Percentiles rank a stretch among this genome's conserved stretches.
Conservation (phyloP, 106 monocot genomes). For the Cymbidium sinense region DNA sequence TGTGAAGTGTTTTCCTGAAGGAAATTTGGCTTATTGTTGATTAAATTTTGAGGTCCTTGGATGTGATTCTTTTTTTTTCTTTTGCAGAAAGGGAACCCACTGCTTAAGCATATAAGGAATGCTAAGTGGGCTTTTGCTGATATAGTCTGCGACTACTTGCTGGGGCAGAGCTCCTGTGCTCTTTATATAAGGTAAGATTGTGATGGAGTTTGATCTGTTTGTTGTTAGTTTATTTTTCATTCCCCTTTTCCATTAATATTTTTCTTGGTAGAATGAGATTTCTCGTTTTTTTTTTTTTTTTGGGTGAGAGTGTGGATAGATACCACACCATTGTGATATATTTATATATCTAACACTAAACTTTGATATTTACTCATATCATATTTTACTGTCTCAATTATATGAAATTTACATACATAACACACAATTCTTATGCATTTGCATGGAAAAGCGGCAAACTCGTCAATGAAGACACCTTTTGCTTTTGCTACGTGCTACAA, state of each 20-base stretch:
- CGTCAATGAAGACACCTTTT: no score
- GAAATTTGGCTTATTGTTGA: background rate
- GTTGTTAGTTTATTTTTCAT: background rate
- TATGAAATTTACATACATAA: no score
- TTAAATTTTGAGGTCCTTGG: background rate
- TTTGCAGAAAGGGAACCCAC: conserved; percentile 76
- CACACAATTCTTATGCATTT: no score
- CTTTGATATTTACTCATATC: no score
- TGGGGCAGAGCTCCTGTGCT: conserved; percentile 79
- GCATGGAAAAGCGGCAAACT: no score
- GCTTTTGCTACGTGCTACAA: no score
- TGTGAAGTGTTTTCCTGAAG: conserved; percentile 9
- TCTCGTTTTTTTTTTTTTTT: background rate
- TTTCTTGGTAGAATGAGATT: background rate
- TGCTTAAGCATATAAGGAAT: conserved; percentile 93
- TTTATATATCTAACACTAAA: no score
- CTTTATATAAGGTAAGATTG: conserved; percentile 68
- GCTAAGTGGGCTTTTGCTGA: conserved; percentile 80
- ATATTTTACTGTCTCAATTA: no score
- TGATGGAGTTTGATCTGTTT: background rate
- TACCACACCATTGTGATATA: no score
- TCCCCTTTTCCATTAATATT: background rate
- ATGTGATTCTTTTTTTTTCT: background rate
- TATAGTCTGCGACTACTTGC: conserved; percentile 74
- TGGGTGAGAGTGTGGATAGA: no score